phyloP scores from a whole-genome alignment of 2,329 filamentous ascomycete genomes.

The Botryotinia narcissicola region DNA sequence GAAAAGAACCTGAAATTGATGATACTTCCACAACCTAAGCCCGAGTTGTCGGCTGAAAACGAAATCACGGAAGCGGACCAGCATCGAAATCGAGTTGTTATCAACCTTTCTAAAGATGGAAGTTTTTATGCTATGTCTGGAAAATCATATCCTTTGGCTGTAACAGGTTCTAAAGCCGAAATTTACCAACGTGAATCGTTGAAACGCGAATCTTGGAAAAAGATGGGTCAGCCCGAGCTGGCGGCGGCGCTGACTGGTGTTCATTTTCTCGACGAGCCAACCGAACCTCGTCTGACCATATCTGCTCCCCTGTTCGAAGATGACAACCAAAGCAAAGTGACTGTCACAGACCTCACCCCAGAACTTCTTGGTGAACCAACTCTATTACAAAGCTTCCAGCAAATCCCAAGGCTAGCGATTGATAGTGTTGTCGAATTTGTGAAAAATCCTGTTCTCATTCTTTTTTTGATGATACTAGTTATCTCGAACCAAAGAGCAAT shows the following conservation, averaged over 20 bases:
- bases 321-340: slow-evolving; percentile 34
- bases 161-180: slow-evolving; percentile 57
- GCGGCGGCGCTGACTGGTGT: slow-evolving; percentile 67
- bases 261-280: slow-evolving; percentile 56
- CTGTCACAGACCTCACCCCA: slow-evolving; percentile 23
- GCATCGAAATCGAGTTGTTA: slow-evolving; percentile 67
- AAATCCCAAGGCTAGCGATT: slow-evolving; percentile 50
- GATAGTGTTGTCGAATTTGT: slow-evolving; percentile 55
- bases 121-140: slow-evolving; percentile 96
- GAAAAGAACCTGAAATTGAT: slow-evolving; percentile 72
- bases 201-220: slow-evolving; percentile 42
- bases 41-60: slow-evolving; percentile 52
- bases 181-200: slow-evolving; percentile 56
- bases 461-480: slow-evolving; percentile 39
- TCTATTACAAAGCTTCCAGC: slow-evolving; percentile 51
- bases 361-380: slow-evolving; percentile 40
- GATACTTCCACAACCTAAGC: slow-evolving; percentile 79
- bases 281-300: slow-evolving; percentile 47
- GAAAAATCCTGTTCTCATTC: slow-evolving; percentile 46
- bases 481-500: slow-evolving; percentile 32
- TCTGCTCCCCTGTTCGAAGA: slow-evolving; percentile 38
- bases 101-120: slow-evolving; percentile 82
- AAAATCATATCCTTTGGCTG: slow-evolving; percentile 77
- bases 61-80: slow-evolving; percentile 45
- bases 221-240: slow-evolving; percentile 46